phyloP scores from a whole-genome alignment of 331 rosid species.

The Dryas integrifolia region DNA sequence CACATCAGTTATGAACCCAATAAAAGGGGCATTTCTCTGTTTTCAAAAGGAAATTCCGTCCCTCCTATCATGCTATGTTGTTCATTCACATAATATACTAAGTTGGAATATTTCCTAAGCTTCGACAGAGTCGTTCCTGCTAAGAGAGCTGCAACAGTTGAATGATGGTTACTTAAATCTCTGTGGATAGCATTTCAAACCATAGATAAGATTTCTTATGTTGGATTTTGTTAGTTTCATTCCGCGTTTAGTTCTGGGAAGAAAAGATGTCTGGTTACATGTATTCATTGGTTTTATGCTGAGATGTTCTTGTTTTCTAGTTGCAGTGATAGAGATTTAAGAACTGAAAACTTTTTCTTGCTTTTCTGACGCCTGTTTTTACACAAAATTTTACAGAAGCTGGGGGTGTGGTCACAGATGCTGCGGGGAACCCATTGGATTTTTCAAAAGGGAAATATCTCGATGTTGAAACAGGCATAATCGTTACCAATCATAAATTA shows the following conservation, averaged over 20 bases:
- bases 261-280: not conserved
- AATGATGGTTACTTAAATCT: not conserved
- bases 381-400: conserved; percentile 57
- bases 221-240: conserved; percentile 11
- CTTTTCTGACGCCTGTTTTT: not conserved
- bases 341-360: not conserved
- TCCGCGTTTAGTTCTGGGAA: not conserved
- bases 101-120: not conserved
- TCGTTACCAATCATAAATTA: conserved; percentile 77
- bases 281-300: not conserved
- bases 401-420: conserved; percentile 78
- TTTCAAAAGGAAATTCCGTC: not conserved
- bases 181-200: not conserved
- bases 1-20: not conserved
- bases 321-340: not conserved
- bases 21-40: not conserved
- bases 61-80: not conserved
- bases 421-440: conserved; percentile 83
- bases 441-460: conserved; percentile 80
- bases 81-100: too few relatives aligned
- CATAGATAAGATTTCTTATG: not conserved
- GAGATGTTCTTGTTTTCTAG: not conserved
- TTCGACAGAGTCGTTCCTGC: not conserved
- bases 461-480: conserved; percentile 71
- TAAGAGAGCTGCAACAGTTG: not conserved